These are phyloP conservation scores for Neurospora discreta DNA, from an alignment of 495 filamentous ascomycete species.

Conservation along the genomic window DNA sequence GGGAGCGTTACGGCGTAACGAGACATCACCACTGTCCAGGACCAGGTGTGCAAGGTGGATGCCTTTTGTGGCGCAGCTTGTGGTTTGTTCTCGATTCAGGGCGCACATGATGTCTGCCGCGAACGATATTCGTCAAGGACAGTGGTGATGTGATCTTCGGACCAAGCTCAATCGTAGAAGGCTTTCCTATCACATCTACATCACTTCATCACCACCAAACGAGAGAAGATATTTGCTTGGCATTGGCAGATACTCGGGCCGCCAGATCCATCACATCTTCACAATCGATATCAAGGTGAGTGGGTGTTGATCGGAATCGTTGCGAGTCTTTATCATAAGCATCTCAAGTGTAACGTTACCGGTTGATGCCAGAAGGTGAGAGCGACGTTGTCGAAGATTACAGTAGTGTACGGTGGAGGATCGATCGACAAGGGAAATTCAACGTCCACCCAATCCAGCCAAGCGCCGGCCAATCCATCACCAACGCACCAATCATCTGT, in stretches of 20 bases:
- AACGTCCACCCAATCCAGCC: conserved; percentile 8
- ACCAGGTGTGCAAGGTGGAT: background rate
- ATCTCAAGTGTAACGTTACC: conserved; percentile 19
- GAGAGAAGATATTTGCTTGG: background rate
- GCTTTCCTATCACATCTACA: background rate
- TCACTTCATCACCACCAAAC: background rate
- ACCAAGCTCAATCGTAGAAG: background rate
- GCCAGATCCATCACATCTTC: background rate
- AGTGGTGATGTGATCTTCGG: background rate
- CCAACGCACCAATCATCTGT: background rate
- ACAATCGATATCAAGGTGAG: background rate
- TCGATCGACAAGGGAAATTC: background rate
- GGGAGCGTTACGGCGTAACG: background rate
- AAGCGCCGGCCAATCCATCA: background rate
- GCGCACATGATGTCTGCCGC: background rate
- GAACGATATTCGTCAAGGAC: background rate
- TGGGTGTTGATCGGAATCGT: background rate
- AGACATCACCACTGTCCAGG: background rate
- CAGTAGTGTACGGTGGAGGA: background rate
- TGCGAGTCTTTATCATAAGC: background rate
- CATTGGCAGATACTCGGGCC: background rate
- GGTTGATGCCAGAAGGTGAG: background rate
- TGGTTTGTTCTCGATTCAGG: background rate
- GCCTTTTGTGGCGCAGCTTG: background rate
- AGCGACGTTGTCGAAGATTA: background rate